Base-by-base conservation (phyloP, 805 yeast genomes). In the Saccharomycopsis sp. region DNA sequence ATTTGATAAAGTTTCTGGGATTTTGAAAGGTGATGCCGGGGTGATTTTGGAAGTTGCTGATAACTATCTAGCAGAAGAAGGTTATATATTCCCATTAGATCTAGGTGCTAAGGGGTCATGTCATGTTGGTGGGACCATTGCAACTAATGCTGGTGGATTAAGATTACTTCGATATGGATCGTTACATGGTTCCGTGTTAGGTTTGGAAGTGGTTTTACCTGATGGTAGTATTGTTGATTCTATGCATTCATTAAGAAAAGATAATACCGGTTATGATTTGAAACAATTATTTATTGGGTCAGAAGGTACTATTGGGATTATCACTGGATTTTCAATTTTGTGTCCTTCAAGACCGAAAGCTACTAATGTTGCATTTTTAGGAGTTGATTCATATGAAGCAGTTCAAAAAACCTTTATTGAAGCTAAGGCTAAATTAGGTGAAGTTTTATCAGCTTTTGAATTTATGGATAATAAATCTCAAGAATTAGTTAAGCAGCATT, bases 61-160 rank as follows among this genome's bases (percentile, higher is more conserved):
- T 64, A 71, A 71, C 44, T 86, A 59, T 56, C 65, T 89, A 44
- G 79, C 82, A 14, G 93, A 86, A 46, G 66, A 77, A n/a, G 95
- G 93, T 2, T 83, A 83, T 64, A 85, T 89, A 44, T 89, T 88
- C 72, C 97, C 97, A 22, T 69, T 89, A 41, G 97, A 89, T 60
- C 67, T 89, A 50, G 97, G 97, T 47, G 97, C 97, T 31, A 89
- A 89, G 66, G 97, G 97, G 11, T 86, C 96, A 1, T 90, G 97
- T 60, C 95, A 86, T 55, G 81, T 90, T 51, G 97, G 97, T 54
- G 97, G 97, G 53, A 85, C 81, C 43, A 90, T 87, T 36, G 95
- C 96, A 16, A 87, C 96, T 16, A 90, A 90, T 60, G 97, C 97
- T 4, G 97, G 97, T 58, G 97, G 97, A 1, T 72, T 89, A 55